phyloP scores from a whole-genome alignment of 1,139 yeast genomes.

The Candida sp. region DNA sequence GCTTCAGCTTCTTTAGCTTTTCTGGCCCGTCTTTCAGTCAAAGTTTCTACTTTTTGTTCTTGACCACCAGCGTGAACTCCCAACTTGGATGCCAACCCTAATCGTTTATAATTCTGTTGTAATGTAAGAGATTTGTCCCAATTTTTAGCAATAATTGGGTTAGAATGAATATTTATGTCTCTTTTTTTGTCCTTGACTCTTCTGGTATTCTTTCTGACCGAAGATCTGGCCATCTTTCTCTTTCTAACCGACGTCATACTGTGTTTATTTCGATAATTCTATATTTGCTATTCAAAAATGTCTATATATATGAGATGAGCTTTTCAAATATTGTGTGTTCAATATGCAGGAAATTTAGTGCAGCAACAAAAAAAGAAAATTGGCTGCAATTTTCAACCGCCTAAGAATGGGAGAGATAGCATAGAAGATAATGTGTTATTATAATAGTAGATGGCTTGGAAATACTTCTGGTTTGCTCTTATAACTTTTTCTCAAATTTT shows the following conservation, averaged over 20 bases:
- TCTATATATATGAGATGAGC: not conserved
- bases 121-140: conserved; percentile 88
- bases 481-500: too few species aligned
- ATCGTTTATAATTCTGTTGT: conserved; percentile 73
- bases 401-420: too few species aligned
- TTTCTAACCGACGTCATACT: conserved; percentile 79
- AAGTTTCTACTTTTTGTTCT: conserved; percentile 48
- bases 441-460: too few species aligned
- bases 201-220: conserved; percentile 66
- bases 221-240: conserved; percentile 78
- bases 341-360: not conserved
- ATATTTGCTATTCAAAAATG: not conserved
- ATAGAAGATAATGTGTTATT: too few species aligned
- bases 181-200: conserved; percentile 67
- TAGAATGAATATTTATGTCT: conserved; percentile 58
- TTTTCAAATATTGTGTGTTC: not conserved
- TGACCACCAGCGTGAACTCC: conserved; percentile 68
- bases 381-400: not conserved
- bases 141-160: conserved; percentile 81
- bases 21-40: conserved; percentile 24
- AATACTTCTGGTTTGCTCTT: too few species aligned
- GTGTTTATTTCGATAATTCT: not conserved
- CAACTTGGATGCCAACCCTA: conserved; percentile 71
- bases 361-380: not conserved
- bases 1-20: conserved; percentile 23